Base-by-base conservation (phyloP, 2,329 filamentous ascomycete species). In the Aspergillus ustus region DNA sequence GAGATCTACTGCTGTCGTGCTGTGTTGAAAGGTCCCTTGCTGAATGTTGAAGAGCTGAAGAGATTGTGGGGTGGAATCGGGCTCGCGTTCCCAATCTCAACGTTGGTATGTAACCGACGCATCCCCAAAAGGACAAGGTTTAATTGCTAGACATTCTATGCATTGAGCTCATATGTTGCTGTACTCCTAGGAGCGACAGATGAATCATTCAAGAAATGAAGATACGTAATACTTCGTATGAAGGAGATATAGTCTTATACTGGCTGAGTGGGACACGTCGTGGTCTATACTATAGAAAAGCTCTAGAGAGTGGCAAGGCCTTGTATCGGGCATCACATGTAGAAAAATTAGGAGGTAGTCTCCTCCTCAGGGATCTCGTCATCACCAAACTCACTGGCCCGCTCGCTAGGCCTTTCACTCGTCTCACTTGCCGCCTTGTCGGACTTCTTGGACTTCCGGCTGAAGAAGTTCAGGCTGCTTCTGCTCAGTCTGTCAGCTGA, bases 401-500 rank as follows among this genome's bases (percentile, higher is more conserved):
- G 73, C 62, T 81, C 79, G 63, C 79, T 81, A 9, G 78, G 74
- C 50, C 73, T 72, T 61, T 81, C 79, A 62, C 77, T 79, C 46
- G 73, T 76, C 70, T 81, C 80, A 62, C 77, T 79, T 4, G 73
- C 64, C 17, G 72, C 70, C 66, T 78, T 79, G 57, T 79, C 77
- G 8, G 75, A 74, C 59, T 77, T 80, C 64, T 76, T 79, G 17
- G 77, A 77, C 70, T 82, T 83, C 57, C 81, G 77, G 63, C 78
- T 78, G 55, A 83, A 82, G 66, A 81, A 81, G 28, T 78, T 78
- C 17, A 82, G 71, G 56, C 79, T 81, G 57, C 76, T 77, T 57
- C 80, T 74, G 28, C 71, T 79, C 7, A 73, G 76, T 61, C 76
- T 78, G 60, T 81, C 80, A 5, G 73, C 75, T 17, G 79, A 79